Conservation (phyloP, 2,329 filamentous ascomycete genomes). For the Colletotrichum sp. region DNA sequence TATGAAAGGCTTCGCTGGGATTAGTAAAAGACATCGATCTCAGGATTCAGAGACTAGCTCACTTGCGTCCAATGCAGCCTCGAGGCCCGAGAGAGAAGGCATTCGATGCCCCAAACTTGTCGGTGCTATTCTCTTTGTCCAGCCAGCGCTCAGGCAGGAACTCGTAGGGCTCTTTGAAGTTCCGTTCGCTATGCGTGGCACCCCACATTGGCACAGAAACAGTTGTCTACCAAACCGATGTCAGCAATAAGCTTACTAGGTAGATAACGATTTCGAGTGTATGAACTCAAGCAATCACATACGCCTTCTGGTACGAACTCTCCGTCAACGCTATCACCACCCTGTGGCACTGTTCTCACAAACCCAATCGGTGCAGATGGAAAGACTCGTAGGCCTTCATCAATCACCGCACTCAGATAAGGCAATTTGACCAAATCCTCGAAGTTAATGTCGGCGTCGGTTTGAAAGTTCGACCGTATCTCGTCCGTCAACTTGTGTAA, state of each 20-base stretch:
- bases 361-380: background rate
- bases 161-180: constrained; percentile 36
- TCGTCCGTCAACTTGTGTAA: constrained; percentile 32
- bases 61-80: background rate
- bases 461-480: constrained; percentile 23
- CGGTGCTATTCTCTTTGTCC: background rate
- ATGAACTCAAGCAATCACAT: background rate
- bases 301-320: background rate
- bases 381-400: constrained; percentile 38
- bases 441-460: constrained; percentile 28
- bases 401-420: constrained; percentile 39
- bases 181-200: background rate
- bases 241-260: background rate
- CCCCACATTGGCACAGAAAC: constrained; percentile 12
- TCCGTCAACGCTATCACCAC: background rate
- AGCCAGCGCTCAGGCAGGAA: constrained; percentile 27
- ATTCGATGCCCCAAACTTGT: background rate
- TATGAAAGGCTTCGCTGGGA: background rate
- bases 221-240: background rate
- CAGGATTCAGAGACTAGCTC: background rate
- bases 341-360: background rate
- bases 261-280: background rate
- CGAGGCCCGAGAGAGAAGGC: background rate
- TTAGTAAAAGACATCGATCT: background rate
- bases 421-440: constrained; percentile 36